phyloP scores from a whole-genome alignment of 371 early-diverging fungal genomes.

The Mucor racemosus region DNA sequence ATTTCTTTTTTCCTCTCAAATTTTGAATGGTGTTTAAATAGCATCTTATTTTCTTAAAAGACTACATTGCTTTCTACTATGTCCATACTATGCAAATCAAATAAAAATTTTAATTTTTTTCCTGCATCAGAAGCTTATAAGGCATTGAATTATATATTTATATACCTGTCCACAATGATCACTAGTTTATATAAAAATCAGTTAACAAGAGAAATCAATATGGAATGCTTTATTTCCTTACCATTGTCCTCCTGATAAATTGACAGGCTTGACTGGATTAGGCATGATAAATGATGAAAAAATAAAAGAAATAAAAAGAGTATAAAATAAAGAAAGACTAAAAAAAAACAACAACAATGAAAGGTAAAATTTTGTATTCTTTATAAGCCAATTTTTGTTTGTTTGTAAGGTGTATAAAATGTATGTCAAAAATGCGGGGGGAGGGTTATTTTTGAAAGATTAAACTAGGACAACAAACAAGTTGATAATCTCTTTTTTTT shows the following conservation, averaged over 20 bases:
- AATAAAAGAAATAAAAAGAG: constrained; percentile 3
- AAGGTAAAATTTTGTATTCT: neutral
- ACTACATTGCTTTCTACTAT: neutral
- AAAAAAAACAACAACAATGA: neutral
- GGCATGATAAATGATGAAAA: constrained; percentile 12
- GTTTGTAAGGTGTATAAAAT: neutral
- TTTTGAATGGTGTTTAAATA: neutral
- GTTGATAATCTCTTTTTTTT: neutral
- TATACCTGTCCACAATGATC: constrained; percentile 36
- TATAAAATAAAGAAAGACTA: constrained; percentile 4
- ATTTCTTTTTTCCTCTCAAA: neutral
- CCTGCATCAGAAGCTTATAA: neutral
- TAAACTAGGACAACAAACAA: constrained; percentile 1
- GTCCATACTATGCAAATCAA: neutral
- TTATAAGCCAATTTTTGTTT: constrained; percentile 1
- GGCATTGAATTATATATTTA: neutral
- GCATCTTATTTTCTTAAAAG: neutral
- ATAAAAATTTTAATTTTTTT: neutral
- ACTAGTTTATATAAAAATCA: constrained; percentile 8
- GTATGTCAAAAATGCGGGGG: constrained; percentile 6
- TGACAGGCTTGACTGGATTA: constrained; percentile 31
- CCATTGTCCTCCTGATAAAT: constrained; percentile 39
- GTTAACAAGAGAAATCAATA: neutral
- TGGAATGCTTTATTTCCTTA: neutral
- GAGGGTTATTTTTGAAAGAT: neutral